Percentiles rank a stretch among this genome's conserved stretches.
These are phyloP conservation scores for Zoysia pacifica DNA, from an alignment of 176 grass and related monocot genomes.

Conservation along the genomic window DNA sequence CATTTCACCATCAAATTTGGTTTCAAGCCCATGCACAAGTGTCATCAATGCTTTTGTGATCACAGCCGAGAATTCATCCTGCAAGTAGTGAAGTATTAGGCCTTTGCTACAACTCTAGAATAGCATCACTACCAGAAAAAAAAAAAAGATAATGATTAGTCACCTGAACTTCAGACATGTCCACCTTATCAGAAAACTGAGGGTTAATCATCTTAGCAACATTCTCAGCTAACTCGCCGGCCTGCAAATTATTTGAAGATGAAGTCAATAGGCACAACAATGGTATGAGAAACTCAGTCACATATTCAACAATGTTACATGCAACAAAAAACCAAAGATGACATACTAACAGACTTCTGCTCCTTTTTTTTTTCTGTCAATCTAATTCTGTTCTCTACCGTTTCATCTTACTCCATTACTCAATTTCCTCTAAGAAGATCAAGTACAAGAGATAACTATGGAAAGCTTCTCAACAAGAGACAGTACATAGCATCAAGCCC, in stretches of 20 bases:
- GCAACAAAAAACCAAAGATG: background rate
- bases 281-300: slow-evolving; percentile 4
- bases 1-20: slow-evolving; percentile 99
- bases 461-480: background rate
- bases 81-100: slow-evolving; percentile 36
- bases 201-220: slow-evolving; percentile 94
- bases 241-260: slow-evolving; percentile 47
- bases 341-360: background rate
- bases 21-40: slow-evolving; percentile 95
- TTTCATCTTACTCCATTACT: background rate
- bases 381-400: background rate
- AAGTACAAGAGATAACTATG: background rate
- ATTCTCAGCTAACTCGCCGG: slow-evolving; percentile 95
- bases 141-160: slow-evolving; percentile 19
- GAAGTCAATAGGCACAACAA: slow-evolving; percentile 32
- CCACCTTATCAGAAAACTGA: slow-evolving; percentile 87
- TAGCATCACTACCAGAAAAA: slow-evolving; percentile 21
- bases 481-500: too few species aligned
- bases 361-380: background rate
- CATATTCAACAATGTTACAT: background rate
- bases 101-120: slow-evolving; percentile 18
- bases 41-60: slow-evolving; percentile 97
- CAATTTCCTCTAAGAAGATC: background rate
- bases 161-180: slow-evolving; percentile 98
- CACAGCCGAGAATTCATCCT: slow-evolving; percentile 96